Evolutionary conservation across 2,329 filamentous ascomycete genomes (phyloP).

Genomic region (Botrytis hyacinthi): DNA sequence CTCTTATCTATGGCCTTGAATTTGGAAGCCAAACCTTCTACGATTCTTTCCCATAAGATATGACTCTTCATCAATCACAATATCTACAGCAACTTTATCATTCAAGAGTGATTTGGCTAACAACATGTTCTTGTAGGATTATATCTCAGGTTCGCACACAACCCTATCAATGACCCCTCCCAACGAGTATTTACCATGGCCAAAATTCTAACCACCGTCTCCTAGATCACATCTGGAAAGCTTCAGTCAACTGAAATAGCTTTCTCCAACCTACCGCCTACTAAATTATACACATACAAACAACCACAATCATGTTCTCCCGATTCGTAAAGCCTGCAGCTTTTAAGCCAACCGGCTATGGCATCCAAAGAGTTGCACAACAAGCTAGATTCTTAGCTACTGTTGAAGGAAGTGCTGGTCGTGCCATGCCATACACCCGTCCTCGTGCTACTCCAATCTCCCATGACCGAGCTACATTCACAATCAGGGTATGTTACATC

Average conservation of each 20-base stretch:
- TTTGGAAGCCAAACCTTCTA: not conserved
- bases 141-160: constrained; percentile 62
- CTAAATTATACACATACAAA: constrained; percentile 28
- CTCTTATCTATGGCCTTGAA: not conserved
- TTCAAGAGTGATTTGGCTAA: constrained; percentile 42
- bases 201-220: constrained; percentile 27
- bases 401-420: constrained; percentile 66
- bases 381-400: constrained; percentile 59
- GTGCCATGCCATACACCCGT: constrained; percentile 60
- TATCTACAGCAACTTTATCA: not conserved
- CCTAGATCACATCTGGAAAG: constrained; percentile 46
- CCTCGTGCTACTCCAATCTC: constrained; percentile 64
- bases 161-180: constrained; percentile 2
- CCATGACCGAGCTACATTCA: constrained; percentile 83
- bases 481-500: constrained; percentile 68
- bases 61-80: not conserved
- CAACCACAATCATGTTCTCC: constrained; percentile 55
- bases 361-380: constrained; percentile 34
- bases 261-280: constrained; percentile 26
- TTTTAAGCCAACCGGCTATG: constrained; percentile 39
- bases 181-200: constrained; percentile 28
- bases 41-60: no score
- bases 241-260: constrained; percentile 42
- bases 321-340: constrained; percentile 56
- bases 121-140: constrained; percentile 57